Percentiles rank a stretch among this genome's conserved stretches.
Conservation (phyloP, 495 filamentous ascomycete species). For the Annulohypoxylon nitens region DNA sequence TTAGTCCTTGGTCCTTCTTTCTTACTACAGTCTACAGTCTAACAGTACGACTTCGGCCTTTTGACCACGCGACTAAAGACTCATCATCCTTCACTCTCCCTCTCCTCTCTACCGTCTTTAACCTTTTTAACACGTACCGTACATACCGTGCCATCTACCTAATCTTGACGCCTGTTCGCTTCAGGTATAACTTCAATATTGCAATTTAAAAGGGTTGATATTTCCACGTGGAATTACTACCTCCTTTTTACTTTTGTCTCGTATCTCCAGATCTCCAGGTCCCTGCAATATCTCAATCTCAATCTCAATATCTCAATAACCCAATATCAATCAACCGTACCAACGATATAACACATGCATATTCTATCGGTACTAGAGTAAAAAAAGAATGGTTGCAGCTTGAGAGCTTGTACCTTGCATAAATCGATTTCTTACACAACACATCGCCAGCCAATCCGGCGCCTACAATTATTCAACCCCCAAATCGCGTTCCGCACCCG, state of each 20-base stretch:
- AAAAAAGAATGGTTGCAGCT: slow-evolving; percentile 45
- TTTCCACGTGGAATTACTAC: background rate
- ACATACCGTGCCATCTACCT: background rate
- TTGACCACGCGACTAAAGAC: slow-evolving; percentile 53
- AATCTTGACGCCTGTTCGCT: slow-evolving; percentile 35
- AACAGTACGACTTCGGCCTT: slow-evolving; percentile 16
- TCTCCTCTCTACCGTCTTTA: slow-evolving; percentile 18
- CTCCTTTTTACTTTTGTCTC: background rate
- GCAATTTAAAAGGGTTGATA: slow-evolving; percentile 23
- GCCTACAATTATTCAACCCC: slow-evolving; percentile 7
- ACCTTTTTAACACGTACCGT: background rate
- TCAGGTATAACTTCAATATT: slow-evolving; percentile 35
- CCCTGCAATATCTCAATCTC: slow-evolving; percentile 7
- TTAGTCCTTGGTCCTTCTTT: slow-evolving; percentile 10
- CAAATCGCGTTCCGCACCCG: slow-evolving; percentile 7
- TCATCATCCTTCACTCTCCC: slow-evolving; percentile 36
- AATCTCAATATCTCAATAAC: no score
- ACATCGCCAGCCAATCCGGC: slow-evolving; percentile 40
- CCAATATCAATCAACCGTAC: no score
- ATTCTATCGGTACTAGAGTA: slow-evolving; percentile 20
- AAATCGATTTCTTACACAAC: slow-evolving; percentile 30
- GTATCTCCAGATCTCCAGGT: background rate
- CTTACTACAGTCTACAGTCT: background rate
- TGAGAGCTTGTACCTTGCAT: slow-evolving; percentile 54
- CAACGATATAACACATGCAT: slow-evolving; percentile 39